Conservation (phyloP, 1,139 yeast genomes). For the Debaryomycetaceae sp. region DNA sequence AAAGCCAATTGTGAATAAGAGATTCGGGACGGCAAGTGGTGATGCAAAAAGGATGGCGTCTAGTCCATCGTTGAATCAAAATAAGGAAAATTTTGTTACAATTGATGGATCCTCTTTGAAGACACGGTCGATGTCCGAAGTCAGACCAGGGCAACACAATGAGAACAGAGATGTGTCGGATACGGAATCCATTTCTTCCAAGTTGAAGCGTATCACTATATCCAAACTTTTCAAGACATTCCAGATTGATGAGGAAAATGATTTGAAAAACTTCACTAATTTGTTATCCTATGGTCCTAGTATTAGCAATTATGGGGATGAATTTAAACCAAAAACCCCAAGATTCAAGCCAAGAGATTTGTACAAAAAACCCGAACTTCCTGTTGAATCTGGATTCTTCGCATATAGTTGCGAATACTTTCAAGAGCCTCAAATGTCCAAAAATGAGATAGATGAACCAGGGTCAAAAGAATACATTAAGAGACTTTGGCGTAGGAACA, state of each 20-base stretch:
- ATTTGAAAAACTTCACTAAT: constrained; percentile 34
- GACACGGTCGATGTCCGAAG: constrained; percentile 33
- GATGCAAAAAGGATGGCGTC: constrained; percentile 30
- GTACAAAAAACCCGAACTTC: constrained; percentile 43
- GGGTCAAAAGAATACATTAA: constrained; percentile 85
- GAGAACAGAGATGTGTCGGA: constrained; percentile 22
- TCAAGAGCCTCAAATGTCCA: constrained; percentile 94
- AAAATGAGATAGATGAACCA: constrained; percentile 84
- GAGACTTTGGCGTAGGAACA: constrained; percentile 82
- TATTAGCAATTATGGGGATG: constrained; percentile 48
- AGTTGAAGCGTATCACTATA: constrained; percentile 37
- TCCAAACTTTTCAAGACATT: constrained; percentile 43
- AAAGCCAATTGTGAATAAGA: constrained; percentile 30
- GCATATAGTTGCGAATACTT: constrained; percentile 90
- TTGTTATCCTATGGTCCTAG: constrained; percentile 41
- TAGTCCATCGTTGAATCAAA: constrained; percentile 28
- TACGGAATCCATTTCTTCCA: constrained; percentile 35
- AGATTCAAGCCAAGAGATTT: constrained; percentile 43
- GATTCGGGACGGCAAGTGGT: constrained; percentile 13
- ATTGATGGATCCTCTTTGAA: constrained; percentile 28
- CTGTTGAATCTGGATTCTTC: constrained; percentile 71
- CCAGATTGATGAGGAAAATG: constrained; percentile 40
- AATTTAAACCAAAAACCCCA: constrained; percentile 49
- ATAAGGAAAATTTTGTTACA: constrained; percentile 24
- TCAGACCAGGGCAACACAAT: constrained; percentile 11